Percentiles rank a stretch among this genome's conserved stretches.
These are phyloP conservation scores for Kondoa malvinella DNA, from an alignment of 768 basidiomycete species.

Conservation along the genomic window DNA sequence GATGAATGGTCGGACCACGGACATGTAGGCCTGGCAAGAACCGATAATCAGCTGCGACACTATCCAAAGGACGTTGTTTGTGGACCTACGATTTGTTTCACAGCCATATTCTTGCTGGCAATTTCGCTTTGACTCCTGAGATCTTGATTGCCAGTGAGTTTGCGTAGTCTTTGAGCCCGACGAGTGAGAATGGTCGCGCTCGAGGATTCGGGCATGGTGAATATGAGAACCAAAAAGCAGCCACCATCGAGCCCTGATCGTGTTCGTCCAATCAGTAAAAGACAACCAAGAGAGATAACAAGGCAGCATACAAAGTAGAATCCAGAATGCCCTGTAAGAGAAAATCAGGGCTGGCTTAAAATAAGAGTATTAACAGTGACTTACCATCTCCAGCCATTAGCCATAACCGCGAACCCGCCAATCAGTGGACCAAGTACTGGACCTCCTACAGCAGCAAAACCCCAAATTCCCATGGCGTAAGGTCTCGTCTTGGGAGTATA, in stretches of 20 bases:
- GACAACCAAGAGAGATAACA: not conserved
- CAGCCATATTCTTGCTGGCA: slow-evolving; percentile 9
- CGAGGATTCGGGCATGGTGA: slow-evolving; percentile 31
- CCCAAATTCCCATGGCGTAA: slow-evolving; percentile 31
- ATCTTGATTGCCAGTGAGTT: slow-evolving; percentile 30
- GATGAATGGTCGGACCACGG: slow-evolving; percentile 2
- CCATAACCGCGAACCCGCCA: slow-evolving; percentile 27
- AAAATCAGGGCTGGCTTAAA: too few relatives aligned
- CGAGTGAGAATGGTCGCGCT: slow-evolving; percentile 28
- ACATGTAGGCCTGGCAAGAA: too few relatives aligned
- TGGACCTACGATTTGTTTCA: slow-evolving; percentile 11
- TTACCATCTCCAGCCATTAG: slow-evolving; percentile 32
- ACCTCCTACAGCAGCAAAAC: slow-evolving; percentile 26
- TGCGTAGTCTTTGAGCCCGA: slow-evolving; percentile 30
- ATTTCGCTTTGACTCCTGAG: slow-evolving; percentile 19
- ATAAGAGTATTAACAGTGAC: not conserved
- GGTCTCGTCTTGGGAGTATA: too few relatives aligned
- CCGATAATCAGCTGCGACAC: slow-evolving; percentile 3
- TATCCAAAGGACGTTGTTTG: not conserved
- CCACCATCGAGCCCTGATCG: slow-evolving; percentile 25
- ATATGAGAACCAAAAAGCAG: slow-evolving; percentile 28
- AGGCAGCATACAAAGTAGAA: slow-evolving; percentile 2
- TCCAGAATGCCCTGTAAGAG: slow-evolving; percentile 21
- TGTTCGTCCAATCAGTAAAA: not conserved
- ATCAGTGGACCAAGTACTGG: slow-evolving; percentile 31